Base-by-base conservation (phyloP, 306 rosid genomes). In the Crotalaria pallida region DNA sequence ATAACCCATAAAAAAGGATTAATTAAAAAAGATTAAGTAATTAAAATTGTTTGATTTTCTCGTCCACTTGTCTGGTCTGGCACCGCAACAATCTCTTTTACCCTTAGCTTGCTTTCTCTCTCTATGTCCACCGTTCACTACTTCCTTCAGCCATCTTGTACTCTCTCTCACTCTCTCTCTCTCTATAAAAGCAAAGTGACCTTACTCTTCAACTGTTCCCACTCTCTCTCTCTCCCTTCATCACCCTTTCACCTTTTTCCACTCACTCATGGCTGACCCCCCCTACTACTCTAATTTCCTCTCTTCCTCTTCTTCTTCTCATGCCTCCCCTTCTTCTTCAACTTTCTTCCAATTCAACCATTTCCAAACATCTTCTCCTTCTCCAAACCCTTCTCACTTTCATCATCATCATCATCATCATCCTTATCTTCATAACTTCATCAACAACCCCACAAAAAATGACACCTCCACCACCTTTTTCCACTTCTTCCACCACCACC, bases 71-170 rank as follows among this genome's bases (percentile, higher is more conserved):
- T 50, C 24, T 60, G 79, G 72, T 45, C n/a, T n/a, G n/a, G n/a
- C n/a, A n/a, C n/a, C n/a, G 63, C 80, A 64, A 10, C 64, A 55
- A 72, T 63, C 69, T 70, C 82, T 62, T 68, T 69, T 71, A 23
- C 62, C 40, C 57, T 23, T 55, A 0, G 4, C 80, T 71, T 84
- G 73, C 74, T 67, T 82, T 76, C 81, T 78, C 81, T 71, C 36
- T 31, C 61, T 41, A 82, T 83, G 80, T 80, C 73, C 86, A 88
- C 94, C 94, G 84, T 82, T 76, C 94, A 87, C 96, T 84, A n/a
- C n/a, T n/a, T 45, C 75, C 92, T 86, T 88, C 88, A 78, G 95
- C 83, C 89, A 87, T 89, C 87, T 86, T 88, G 85, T 88, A 73
- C 96, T 85, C 88, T 74, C 88, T 67, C 67, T 80, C 81, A n/a